A percentile compares a stretch with the other conserved stretches of the same genome.
These are phyloP conservation scores for Apiotrichum siamense DNA, from an alignment of 1,284 basidiomycete species.

Conservation along the genomic window DNA sequence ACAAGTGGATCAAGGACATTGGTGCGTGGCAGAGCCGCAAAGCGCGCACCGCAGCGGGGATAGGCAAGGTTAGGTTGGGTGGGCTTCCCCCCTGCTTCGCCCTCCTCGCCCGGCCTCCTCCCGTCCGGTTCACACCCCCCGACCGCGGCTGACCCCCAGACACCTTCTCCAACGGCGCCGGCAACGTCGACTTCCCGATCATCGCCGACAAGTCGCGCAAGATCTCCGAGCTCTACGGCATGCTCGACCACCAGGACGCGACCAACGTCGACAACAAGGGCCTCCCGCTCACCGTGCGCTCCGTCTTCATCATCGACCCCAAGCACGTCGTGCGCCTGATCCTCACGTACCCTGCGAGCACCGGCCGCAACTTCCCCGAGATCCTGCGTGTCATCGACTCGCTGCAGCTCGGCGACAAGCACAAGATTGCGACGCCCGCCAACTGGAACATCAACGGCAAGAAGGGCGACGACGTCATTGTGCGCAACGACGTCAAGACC, in stretches of 20 bases:
- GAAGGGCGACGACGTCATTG: slow-evolving; percentile 75
- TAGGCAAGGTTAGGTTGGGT: too few species aligned
- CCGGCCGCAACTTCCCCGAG: slow-evolving; percentile 62
- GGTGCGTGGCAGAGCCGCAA: too few species aligned
- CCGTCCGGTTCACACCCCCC: too few species aligned
- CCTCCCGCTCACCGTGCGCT: slow-evolving; percentile 69
- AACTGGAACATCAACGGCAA: neutral
- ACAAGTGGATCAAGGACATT: slow-evolving; percentile 88
- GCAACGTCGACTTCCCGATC: slow-evolving; percentile 82
- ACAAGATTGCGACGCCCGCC: slow-evolving; percentile 46
- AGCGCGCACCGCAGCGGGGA: too few species aligned
- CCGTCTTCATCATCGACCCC: slow-evolving; percentile 90
- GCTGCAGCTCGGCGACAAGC: slow-evolving; percentile 88
- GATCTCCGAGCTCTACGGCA: slow-evolving; percentile 63
- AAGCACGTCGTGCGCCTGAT: slow-evolving; percentile 82
- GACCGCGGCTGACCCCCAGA: too few species aligned
- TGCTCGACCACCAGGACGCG: slow-evolving; percentile 82
- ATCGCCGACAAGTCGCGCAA: slow-evolving; percentile 88
- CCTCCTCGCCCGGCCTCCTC: too few species aligned
- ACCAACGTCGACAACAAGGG: slow-evolving; percentile 93
- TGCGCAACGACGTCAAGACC: slow-evolving; percentile 78
- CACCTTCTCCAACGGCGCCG: slow-evolving; percentile 56
- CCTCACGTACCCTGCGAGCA: slow-evolving; percentile 79
- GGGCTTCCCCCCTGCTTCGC: too few species aligned
- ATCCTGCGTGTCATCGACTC: slow-evolving; percentile 78